Evolutionary conservation across 139 green algal genomes (phyloP).

Genomic region (Microglena sp.): DNA sequence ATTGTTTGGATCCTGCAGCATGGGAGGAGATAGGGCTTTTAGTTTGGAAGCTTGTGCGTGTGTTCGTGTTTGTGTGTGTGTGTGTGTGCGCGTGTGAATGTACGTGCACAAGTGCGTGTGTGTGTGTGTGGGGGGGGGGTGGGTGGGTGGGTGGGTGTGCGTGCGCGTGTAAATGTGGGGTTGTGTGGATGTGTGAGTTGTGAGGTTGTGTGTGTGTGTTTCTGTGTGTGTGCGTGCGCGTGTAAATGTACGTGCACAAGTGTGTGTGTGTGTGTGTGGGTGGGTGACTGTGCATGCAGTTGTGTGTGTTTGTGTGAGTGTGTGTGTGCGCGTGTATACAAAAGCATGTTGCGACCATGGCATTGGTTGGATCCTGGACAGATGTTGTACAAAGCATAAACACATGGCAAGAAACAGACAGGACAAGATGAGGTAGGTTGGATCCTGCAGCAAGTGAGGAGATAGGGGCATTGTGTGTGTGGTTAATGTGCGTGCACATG

Average conservation of each 20-base stretch:
- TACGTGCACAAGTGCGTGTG: too few species aligned
- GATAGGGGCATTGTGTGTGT: background rate
- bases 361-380: background rate
- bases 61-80: background rate
- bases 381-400: background rate
- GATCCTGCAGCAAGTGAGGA: too few species aligned
- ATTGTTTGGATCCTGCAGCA: conserved; percentile 62
- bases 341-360: background rate
- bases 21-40: background rate
- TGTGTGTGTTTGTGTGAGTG: background rate
- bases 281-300: background rate
- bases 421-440: too few species aligned
- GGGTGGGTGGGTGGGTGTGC: background rate
- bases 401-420: background rate
- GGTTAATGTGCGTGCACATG: background rate
- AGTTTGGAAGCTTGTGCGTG: background rate
- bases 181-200: background rate
- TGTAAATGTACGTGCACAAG: too few species aligned
- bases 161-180: too few species aligned
- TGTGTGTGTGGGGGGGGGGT: background rate
- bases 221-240: too few species aligned
- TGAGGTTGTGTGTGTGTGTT: background rate
- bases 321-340: background rate
- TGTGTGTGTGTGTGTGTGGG: background rate
- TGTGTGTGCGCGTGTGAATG: too few species aligned